Base-by-base conservation (phyloP, 768 basidiomycete species). In the Suillus spraguei region DNA sequence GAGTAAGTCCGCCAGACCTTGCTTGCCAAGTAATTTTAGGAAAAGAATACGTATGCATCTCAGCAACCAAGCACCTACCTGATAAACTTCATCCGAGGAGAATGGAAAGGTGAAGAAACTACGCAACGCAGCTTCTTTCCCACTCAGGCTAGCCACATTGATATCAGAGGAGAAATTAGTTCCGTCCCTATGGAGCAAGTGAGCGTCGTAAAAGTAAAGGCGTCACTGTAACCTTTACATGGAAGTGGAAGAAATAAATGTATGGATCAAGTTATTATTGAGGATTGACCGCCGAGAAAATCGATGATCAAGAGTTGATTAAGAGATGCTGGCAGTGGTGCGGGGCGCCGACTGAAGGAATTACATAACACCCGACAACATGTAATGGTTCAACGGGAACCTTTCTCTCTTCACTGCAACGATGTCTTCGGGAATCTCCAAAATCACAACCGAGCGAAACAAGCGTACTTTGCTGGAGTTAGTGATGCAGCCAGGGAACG, bases 401-500 rank as follows among this genome's bases (percentile, higher is more conserved):
- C 33, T 59, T 35, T 39, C 60, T 61, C 50, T 36, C 28, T 39
- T 22, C 16, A 58, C 56, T 58, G 11, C 24, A 41, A 11, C 16
- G 10, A 78, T 78, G 76, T 76, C 77, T 47, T 63, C 62, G 14
- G 63, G 69, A 10, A 71, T 82, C 44, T 85, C 81, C 76, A 92
- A 86, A 73, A 82, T 90, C 9, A 76, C 85, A 20, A 77, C 81
- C 7, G 89, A 92, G 66, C 79, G 89, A 61, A 90, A 86, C 67
- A 87, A 88, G 64, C 84, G 85, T 22, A 74, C 78, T 16, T 79
- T 97, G 13, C 74, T 90, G 24, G 92, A 94, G 64, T 81, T 95
- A 38, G 84, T 83, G 9, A 73, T 79, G 39, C 80, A 85, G 64
- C 91, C 94, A 42, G 95, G 95, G 62, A 97, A 97, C 72, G 90